These are phyloP conservation scores for Sporothrix globosa DNA, from an alignment of 2,329 filamentous ascomycete genomes.

Conservation along the genomic window DNA sequence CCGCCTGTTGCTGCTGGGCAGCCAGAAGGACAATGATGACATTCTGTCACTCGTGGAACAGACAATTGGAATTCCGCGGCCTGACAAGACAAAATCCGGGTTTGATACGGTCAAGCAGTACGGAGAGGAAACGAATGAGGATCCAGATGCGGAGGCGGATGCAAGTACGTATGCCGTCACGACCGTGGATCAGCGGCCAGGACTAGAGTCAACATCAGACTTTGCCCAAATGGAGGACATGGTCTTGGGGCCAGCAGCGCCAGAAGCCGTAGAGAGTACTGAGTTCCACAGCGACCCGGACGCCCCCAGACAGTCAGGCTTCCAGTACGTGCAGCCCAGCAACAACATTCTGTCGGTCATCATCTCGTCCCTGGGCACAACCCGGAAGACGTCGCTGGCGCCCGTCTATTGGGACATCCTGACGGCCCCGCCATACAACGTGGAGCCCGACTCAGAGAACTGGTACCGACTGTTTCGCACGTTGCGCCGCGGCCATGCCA, in stretches of 20 bases:
- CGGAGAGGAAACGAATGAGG: background rate
- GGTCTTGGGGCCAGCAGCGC: too few species aligned
- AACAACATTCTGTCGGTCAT: constrained; percentile 69
- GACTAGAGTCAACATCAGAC: too few species aligned
- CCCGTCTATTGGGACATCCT: constrained; percentile 77
- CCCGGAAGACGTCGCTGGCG: constrained; percentile 65
- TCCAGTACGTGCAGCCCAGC: constrained; percentile 49
- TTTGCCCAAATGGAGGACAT: too few species aligned
- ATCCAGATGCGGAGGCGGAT: background rate
- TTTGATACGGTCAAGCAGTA: too few species aligned
- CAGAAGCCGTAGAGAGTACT: too few species aligned
- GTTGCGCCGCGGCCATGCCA: constrained; percentile 67
- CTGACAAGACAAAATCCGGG: constrained; percentile 39
- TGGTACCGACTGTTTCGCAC: constrained; percentile 69
- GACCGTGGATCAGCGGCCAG: too few species aligned
- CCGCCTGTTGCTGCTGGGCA: constrained; percentile 69
- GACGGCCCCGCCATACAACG: constrained; percentile 58
- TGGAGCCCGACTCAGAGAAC: constrained; percentile 73
- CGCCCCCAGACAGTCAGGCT: too few species aligned
- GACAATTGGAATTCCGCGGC: constrained; percentile 73
- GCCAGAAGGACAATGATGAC: constrained; percentile 67
- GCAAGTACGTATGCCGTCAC: too few species aligned
- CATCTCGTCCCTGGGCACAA: constrained; percentile 64
- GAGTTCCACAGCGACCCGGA: too few species aligned
- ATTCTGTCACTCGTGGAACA: constrained; percentile 78